Base-by-base conservation (phyloP, 2,329 filamentous ascomycete genomes). In the Aciculosporium take region DNA sequence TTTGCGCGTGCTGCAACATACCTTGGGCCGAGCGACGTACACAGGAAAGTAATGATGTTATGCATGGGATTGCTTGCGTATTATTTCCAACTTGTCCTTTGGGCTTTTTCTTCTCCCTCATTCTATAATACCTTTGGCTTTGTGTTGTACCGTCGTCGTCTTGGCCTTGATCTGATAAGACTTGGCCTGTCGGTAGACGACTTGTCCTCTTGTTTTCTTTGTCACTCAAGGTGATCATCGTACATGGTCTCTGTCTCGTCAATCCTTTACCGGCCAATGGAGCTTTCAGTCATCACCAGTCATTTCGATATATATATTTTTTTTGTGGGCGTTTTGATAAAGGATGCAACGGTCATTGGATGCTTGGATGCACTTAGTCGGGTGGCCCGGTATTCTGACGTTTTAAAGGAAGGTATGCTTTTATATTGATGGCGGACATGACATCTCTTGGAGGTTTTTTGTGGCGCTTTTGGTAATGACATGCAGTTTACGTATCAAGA, bases 301-400 rank as follows among this genome's bases (percentile, higher is more conserved):
- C 13, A 25, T 40, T 29, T 2, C 5, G n/a, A n/a, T n/a, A n/a
- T n/a, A n/a, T n/a, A n/a, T n/a, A n/a, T 34, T 20, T 35, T 13
- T 20, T 34, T 15, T 27, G 25, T 35, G 13, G 42, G 42, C 42
- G 39, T 44, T n/a, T 44, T 25, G 27, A 10, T 25, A 9, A 35
- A 30, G 42, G 42, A 41, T 44, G 28, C 27, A 27, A 39, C 36
- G 39, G 35, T 32, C 31, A 25, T 35, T 31, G 24, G 31, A 44
- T 37, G 29, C 27, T 41, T 23, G 29, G 27, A 30, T 35, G 30
- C 28, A 17, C 24, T 17, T 24, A 30, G 17, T 25, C 27, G 30
- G 42, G 35, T 31, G 39, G 39, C 38, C 35, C 15, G n/a, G n/a
- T 41, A 18, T n/a, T 38, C 23, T 32, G 34, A 38, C 12, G 21